These are phyloP conservation scores for Metschnikowia continentalis DNA, from an alignment of 805 yeast species.

Conservation along the genomic window DNA sequence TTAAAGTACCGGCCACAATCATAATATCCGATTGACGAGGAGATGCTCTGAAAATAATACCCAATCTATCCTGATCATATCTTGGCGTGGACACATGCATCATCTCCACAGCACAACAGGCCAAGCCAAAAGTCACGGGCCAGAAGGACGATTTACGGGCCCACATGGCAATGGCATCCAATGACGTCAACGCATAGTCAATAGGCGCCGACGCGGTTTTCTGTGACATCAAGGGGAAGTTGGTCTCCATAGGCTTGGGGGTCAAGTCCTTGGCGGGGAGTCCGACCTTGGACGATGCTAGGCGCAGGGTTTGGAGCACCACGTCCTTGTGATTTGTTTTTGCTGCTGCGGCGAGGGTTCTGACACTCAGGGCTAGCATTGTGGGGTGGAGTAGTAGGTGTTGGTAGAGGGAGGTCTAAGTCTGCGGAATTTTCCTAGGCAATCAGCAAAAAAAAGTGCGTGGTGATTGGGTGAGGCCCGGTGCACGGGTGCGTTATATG, in stretches of 20 bases:
- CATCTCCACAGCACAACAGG: conserved; percentile 94
- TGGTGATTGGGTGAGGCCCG: conserved; percentile 29
- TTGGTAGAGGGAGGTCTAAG: conserved; percentile 4
- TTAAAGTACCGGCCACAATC: conserved; percentile 89
- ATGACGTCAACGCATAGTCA: conserved; percentile 77
- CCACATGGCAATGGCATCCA: conserved; percentile 84
- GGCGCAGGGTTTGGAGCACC: conserved; percentile 16
- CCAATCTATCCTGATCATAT: conserved; percentile 88
- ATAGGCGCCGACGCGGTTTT: conserved; percentile 50
- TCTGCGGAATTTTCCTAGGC: conserved; percentile 9
- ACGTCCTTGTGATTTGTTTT: neutral
- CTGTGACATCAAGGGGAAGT: conserved; percentile 67
- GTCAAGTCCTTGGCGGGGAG: conserved; percentile 42
- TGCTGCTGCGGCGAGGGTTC: conserved; percentile 22
- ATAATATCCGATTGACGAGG: conserved; percentile 90
- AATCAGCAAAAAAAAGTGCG: conserved; percentile 34
- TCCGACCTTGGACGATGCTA: conserved; percentile 17
- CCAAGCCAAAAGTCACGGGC: conserved; percentile 91
- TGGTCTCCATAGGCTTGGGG: conserved; percentile 55
- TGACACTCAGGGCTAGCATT: conserved; percentile 29
- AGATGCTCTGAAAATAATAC: conserved; percentile 89
- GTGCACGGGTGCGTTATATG: conserved; percentile 12
- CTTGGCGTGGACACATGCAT: conserved; percentile 91
- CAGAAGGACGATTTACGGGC: conserved; percentile 88
- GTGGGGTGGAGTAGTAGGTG: neutral